Evolutionary conservation across 352 stramenopile species (phyloP), one percentile per base, ranked within the genome.

Genomic region (Globisporangium middletonii): DNA sequence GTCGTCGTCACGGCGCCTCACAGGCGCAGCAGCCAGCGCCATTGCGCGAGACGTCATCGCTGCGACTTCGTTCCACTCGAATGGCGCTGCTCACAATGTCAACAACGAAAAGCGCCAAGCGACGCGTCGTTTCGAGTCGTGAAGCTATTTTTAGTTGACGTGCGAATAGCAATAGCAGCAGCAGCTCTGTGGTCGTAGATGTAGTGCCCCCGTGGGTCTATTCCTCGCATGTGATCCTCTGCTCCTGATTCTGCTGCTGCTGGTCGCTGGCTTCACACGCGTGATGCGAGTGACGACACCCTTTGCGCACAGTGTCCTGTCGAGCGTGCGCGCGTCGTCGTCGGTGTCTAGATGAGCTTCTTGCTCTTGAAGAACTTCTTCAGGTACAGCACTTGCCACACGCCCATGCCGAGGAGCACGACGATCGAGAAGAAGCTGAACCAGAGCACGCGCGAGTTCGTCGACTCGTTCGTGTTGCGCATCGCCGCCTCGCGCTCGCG

Each of bases 311-410:
- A 23, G 23, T 35, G 30, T 35, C 30, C 4, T 35, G 30, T 35
- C 30, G 8, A 35, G 30, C 30, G 30, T 8, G 4, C 23, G 23
- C 23, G 23, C 23, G 13, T 42, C 37, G 8, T 42, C 8, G 8
- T 9, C 41, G 41, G 18, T 4, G 43, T 55, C 67, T 91, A 96
- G 60, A 96, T 93, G 61, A 96, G 77, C 68, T 96, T 96, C 68
- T 94, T 94, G 72, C 80, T 91, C 75, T 96, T 96, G 81, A 96
- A 96, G 56, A 95, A 96, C 63, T 90, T 89, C 72, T 95, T 94
- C 53, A 96, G 72, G 69, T 95, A 94, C 64, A 92, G 62, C 44
- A 95, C 85, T 64, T 96, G 87, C 79, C 83, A 95, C 43, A 92
- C 71, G 26, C 87, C 86, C 77, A 94, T 93, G 47, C 71, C 77